Evolutionary conservation across 495 filamentous ascomycete species (phyloP).

Genomic region (Penicillium samsonianum): DNA sequence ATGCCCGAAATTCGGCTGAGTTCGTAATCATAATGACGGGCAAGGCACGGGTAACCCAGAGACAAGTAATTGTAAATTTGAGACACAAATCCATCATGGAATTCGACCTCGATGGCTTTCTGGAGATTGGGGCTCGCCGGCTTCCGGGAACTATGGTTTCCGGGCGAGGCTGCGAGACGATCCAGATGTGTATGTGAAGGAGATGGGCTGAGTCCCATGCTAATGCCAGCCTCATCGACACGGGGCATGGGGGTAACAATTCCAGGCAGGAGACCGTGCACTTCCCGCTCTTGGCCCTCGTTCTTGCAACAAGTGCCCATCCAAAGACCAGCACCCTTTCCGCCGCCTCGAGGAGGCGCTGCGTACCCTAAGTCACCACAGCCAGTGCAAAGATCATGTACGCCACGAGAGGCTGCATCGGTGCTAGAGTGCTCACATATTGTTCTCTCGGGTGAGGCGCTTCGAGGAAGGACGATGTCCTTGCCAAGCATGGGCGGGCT

Average conservation of each 20-base stretch:
- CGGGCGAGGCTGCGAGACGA: conserved; percentile 1
- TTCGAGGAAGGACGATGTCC: conserved; percentile 74
- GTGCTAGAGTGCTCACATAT: conserved; percentile 65
- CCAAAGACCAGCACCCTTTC: conserved; percentile 61
- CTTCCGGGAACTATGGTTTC: neutral
- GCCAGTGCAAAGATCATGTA: conserved; percentile 17
- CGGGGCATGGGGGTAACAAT: conserved; percentile 32
- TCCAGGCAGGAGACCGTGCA: conserved; percentile 18
- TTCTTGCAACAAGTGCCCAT: conserved; percentile 56
- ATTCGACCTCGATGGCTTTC: conserved; percentile 63
- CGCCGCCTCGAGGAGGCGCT: conserved; percentile 20
- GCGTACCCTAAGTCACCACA: conserved; percentile 48
- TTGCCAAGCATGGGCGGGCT: conserved; percentile 83
- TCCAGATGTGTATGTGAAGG: conserved; percentile 6
- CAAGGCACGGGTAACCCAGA: conserved; percentile 82
- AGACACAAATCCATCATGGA: conserved; percentile 81
- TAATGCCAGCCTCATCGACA: conserved; percentile 15
- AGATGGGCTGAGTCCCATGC: conserved; percentile 10
- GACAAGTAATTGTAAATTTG: conserved; percentile 97
- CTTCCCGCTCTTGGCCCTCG: conserved; percentile 12
- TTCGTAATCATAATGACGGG: conserved; percentile 79
- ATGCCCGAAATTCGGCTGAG: conserved; percentile 75
- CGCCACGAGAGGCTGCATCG: neutral
- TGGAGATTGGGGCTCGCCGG: conserved; percentile 41
- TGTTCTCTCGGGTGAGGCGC: conserved; percentile 76